phyloP scores from a whole-genome alignment of 208 protist genomes.

The Acanthamoeba sp. region DNA sequence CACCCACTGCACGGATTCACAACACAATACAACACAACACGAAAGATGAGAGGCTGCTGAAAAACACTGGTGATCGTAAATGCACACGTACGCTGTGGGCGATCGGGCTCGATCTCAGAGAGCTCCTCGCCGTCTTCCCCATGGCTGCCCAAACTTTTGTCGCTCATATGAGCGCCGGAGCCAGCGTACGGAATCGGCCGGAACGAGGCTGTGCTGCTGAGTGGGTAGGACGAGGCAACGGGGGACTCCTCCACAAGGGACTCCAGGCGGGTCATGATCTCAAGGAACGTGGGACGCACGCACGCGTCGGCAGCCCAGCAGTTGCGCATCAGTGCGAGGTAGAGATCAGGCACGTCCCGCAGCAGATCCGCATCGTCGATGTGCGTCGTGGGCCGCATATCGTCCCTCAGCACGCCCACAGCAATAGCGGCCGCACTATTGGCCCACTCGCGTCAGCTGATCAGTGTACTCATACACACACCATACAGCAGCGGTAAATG shows the following conservation, averaged over 20 bases:
- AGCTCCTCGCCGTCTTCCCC: not conserved
- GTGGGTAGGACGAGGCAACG: not conserved
- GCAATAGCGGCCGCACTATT: constrained; percentile 26
- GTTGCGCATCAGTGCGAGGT: not conserved
- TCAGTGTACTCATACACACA: not conserved
- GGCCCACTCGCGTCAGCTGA: too few species aligned
- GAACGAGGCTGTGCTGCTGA: not conserved
- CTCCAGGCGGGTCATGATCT: constrained; percentile 63
- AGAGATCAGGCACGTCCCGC: not conserved
- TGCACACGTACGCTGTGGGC: constrained; percentile 1
- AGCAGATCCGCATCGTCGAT: not conserved
- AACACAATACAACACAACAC: too few species aligned
- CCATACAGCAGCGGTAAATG: not conserved
- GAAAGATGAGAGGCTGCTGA: too few species aligned
- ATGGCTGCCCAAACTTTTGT: not conserved
- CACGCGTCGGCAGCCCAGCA: constrained; percentile 37
- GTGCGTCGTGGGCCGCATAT: constrained; percentile 48
- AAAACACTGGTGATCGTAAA: not conserved
- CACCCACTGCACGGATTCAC: not conserved
- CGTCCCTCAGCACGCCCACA: constrained; percentile 61
- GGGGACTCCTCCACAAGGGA: constrained; percentile 2
- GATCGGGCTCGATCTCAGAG: not conserved
- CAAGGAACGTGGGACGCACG: constrained; percentile 33
- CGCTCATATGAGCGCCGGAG: not conserved
- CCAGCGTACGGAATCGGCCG: not conserved